Base-by-base conservation (phyloP, 2,329 filamentous ascomycete genomes). In the Aspergillus hortae region DNA sequence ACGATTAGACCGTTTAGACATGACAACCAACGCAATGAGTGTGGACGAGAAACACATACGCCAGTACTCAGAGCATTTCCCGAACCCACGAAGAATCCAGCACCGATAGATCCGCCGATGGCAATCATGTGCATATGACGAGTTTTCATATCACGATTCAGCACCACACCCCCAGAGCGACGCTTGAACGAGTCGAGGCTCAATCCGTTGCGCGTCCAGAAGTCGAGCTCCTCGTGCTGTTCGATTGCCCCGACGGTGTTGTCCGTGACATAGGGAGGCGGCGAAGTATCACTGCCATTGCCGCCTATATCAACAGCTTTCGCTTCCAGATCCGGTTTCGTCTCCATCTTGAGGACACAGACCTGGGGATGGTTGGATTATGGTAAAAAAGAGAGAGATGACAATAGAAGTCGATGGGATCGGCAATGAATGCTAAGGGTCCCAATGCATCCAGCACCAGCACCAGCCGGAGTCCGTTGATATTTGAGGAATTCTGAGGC, bases 71-170 rank as follows among this genome's bases (percentile, higher is more conserved):
- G 50, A 3, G 56, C 54, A 23, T 43, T 33, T 10, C 60, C 60
- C 54, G 64, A 56, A 25, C 54, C 54, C 35, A 56, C 54, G 40
- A 58, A 58, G 38, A 58, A 57, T 27, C 56, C 56, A 44, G 56
- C 55, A 32, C 55, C 56, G 46, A 58, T 57, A 6, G 54, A 56
- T 11, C 56, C 56, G 9, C 67, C 67, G 50, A 70, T 70, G 19
- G 68, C 67, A 55, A 71, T 71, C 67, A 71, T 72, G 32, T 70
- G 68, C 63, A 71, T 63, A 60, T 72, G 69, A 27, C 69, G 64
- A 17, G 59, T 55, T 25, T 65, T 61, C 47, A 69, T 53, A 25
- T 58, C 57, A 14, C 61, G 59, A 17, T 62, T 61, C n/a, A 69
- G 49, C 14, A 52, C 51, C 19, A 49, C 48, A 12, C 46, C n/a